These are phyloP conservation scores for Carex sylvatica DNA, from an alignment of 202 grass and related monocot species.

Conservation along the genomic window DNA sequence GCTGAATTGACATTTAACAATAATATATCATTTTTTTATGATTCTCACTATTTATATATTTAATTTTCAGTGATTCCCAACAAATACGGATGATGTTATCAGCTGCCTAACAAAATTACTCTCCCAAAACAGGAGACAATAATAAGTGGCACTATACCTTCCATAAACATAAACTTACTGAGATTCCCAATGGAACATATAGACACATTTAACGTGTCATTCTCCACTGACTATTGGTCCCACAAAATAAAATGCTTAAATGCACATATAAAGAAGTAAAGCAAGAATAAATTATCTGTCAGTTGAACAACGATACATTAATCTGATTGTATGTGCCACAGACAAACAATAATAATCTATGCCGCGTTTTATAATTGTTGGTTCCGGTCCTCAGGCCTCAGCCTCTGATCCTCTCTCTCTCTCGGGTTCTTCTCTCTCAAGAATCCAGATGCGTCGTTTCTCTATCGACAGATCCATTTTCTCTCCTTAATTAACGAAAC, in stretches of 20 bases:
- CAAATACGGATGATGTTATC: no score
- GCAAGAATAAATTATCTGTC: neutral
- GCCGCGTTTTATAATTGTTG: conserved; percentile 13
- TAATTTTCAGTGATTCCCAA: no score
- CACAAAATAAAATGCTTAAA: neutral
- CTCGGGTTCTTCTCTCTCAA: neutral
- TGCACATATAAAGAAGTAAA: neutral
- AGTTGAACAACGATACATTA: neutral
- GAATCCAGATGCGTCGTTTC: conserved; percentile 3
- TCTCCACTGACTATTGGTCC: neutral
- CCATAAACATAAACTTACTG: neutral
- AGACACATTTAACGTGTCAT: neutral
- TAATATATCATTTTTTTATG: no score
- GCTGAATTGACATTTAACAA: no score
- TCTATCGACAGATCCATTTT: conserved; percentile 2
- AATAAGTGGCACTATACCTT: neutral
- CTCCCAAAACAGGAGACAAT: neutral
- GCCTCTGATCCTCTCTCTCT: neutral
- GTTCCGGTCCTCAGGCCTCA: neutral
- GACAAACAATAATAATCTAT: neutral
- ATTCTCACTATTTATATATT: no score
- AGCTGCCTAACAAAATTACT: neutral
- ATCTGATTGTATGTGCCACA: neutral
- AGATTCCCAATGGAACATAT: neutral
- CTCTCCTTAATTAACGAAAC: neutral